A percentile compares a stretch with the other conserved stretches of the same genome.
Evolutionary conservation across 2,329 filamentous ascomycete species (phyloP).

Genomic region (Epichloe aotearoae): DNA sequence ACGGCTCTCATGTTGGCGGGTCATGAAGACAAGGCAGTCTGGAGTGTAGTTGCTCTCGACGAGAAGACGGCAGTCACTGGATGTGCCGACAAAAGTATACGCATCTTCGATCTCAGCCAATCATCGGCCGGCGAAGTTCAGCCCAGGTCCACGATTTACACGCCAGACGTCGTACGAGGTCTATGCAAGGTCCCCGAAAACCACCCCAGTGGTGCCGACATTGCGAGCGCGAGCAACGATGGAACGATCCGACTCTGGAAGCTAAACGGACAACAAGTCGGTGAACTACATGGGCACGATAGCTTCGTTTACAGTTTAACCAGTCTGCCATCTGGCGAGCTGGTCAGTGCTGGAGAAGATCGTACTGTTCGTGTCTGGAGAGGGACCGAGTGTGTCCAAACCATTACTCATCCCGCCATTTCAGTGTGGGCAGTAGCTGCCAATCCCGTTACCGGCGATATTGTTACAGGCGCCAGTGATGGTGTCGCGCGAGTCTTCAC

Average conservation of each 20-base stretch:
- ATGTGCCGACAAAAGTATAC: conserved; percentile 80
- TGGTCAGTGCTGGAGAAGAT: conserved; percentile 88
- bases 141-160: conserved; percentile 42
- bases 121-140: conserved; percentile 42
- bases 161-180: conserved; percentile 76
- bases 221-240: conserved; percentile 91
- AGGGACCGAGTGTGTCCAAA: conserved; percentile 72
- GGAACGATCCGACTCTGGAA: conserved; percentile 81
- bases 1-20: conserved; percentile 56
- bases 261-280: conserved; percentile 61
- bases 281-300: conserved; percentile 74
- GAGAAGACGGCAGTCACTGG: conserved; percentile 74
- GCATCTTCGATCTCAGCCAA: conserved; percentile 62
- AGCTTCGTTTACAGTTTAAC: conserved; percentile 87
- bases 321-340: conserved; percentile 65
- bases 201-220: conserved; percentile 75
- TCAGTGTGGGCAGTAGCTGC: conserved; percentile 92
- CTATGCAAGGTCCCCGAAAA: conserved; percentile 64
- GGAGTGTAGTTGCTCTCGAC: conserved; percentile 81
- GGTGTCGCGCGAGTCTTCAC: conserved; percentile 76
- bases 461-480: conserved; percentile 88
- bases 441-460: conserved; percentile 71
- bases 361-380: conserved; percentile 87
- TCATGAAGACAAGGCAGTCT: conserved; percentile 66
- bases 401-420: conserved; percentile 92